Evolutionary conservation across 1,284 basidiomycete genomes (phyloP), one percentile per base, ranked within the genome.

Genomic region (Cryptococcus maquisensis): DNA sequence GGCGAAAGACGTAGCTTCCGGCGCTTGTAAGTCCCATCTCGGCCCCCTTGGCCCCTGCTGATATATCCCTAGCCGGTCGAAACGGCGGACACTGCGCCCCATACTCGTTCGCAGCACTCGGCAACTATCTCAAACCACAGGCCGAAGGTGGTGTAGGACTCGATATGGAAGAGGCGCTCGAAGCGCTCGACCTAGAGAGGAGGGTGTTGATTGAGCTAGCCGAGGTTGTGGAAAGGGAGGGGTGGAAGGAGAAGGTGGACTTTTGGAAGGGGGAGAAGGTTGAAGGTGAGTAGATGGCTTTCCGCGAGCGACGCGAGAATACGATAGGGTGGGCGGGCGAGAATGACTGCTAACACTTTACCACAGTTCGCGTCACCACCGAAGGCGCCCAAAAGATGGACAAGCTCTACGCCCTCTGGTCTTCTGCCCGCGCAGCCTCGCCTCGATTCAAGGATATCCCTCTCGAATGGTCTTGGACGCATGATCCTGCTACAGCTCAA

Each of bases 1-100:
- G 36, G 69, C 68, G 28, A 69, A 69, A 53, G 69, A 71, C 46
- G 55, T 69, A 2, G 68, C 60, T 13, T 66, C 64, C 12, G 69
- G 71, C 7, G 71, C 71, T 12, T 62, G 66, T 65, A 45, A 55
- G 67, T 56, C 24, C 18, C 10, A n/a, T 8, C 23, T 13, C n/a
- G 21, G 21, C 18, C 12, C 15, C 9, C n/a, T n/a, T 21, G 13
- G 20, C 4, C 18, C 38, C 20, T 28, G 40, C 40, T 38, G 32
- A 40, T n/a, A 8, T 15, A 38, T 23, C 10, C 18, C 12, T 47
- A 70, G 68, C 64, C 23, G 73, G 73, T 2, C 57, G 73, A 13
- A 73, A 75, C 48, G 73, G 72, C 18, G 71, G 71, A 9, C 70
- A 72, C 45, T 57, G 71, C 28, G 66, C 65, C 1, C 68, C 69